phyloP scores from a whole-genome alignment of 768 basidiomycete species.

The Clavulina sp. region DNA sequence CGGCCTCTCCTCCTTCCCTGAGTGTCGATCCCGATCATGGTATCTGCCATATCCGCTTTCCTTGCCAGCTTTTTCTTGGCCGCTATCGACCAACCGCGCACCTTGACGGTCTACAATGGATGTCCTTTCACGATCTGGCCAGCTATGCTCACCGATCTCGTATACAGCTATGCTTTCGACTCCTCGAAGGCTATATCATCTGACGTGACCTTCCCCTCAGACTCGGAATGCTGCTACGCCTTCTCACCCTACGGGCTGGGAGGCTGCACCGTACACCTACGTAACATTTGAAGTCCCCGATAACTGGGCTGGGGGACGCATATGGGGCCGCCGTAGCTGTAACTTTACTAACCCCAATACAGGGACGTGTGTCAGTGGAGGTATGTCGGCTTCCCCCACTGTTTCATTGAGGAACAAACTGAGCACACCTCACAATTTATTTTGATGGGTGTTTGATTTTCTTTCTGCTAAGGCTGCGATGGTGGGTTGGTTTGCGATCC shows the following conservation, averaged over 20 bases:
- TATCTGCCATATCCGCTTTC: not conserved
- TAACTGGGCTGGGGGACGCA: constrained; percentile 47
- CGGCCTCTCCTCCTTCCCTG: too few species aligned
- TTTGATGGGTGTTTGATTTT: too few species aligned
- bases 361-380: constrained; percentile 7
- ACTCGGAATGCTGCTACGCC: constrained; percentile 33
- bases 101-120: constrained; percentile 1
- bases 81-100: not conserved
- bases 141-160: constrained; percentile 6
- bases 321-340: constrained; percentile 26
- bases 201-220: constrained; percentile 37
- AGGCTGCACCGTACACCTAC: constrained; percentile 15
- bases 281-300: constrained; percentile 39
- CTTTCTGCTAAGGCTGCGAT: constrained; percentile 11
- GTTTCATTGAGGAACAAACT: too few species aligned
- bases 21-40: too few species aligned
- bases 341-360: constrained; percentile 9
- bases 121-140: constrained; percentile 8
- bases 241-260: constrained; percentile 12
- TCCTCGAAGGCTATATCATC: too few species aligned
- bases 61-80: not conserved
- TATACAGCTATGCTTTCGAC: not conserved
- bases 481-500: constrained; percentile 23
- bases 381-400: too few species aligned
- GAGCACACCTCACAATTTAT: too few species aligned